Base-by-base conservation (phyloP, 305 asterid species). In the Fraxinus ornus region DNA sequence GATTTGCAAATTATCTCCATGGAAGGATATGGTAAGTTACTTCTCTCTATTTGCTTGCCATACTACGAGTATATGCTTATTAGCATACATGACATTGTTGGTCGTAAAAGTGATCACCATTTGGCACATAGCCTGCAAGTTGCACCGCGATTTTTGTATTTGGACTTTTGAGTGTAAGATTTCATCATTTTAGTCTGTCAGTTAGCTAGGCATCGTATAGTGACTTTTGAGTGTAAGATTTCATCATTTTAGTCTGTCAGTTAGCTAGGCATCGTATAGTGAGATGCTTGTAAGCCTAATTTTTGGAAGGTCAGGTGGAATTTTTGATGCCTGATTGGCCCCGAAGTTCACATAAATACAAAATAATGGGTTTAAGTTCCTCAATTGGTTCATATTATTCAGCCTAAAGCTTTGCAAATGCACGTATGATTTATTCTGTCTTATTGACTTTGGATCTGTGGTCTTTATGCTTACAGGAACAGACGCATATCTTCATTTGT, bases 1-100 rank as follows among this genome's bases (percentile, higher is more conserved):
- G 99, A 96, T 85, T 89, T 96, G 66, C 98, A 94, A 84, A 91
- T 96, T 70, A 95, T 94, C 85, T 94, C 99, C 81, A 96, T 96
- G 99, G 99, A 96, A 91, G 99, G 99, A 88, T 94, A 96, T 78
- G 99, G 99, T 93, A 90, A 8, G 89, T 79, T 49, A 6, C 22
- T 10, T 30, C 79, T 17, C 75, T 37, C 28, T 47, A 5, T 41
- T 80, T 66, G 13, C 26, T 33, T 55, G 52, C 37, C 37, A 12
- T 12, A 26, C 75, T 33, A n/a, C 12, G 39, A 37, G 9, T 71
- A 41, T 39, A 37, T 49, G 26, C 44, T 76, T 49, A 6, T 49
- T 73, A 32, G 15, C 57, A 33, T 9, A 62, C 24, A 33, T 22
- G 33, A 17, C 26, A 30, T 80, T 32, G 39, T 21, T 80, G 4